Base-by-base conservation (phyloP, 2,329 filamentous ascomycete genomes). In the Bipolaris victoriae region DNA sequence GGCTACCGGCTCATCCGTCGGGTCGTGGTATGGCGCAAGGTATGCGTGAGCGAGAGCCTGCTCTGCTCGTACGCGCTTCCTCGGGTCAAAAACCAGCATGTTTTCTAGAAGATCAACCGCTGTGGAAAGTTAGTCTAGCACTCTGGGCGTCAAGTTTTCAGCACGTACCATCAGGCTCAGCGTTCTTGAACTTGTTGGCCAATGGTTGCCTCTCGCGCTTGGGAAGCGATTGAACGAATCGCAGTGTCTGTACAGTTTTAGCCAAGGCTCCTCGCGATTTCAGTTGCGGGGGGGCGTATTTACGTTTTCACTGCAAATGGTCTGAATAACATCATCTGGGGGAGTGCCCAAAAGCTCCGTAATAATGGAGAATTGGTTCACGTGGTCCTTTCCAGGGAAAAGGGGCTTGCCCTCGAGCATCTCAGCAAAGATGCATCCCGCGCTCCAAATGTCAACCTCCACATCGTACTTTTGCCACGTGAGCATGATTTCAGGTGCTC, bases 401-500 rank as follows among this genome's bases (percentile, higher is more conserved):
- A 99, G 82, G 31, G 95, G 95, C 82, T 98, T 98, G 75, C 95
- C 95, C 81, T 97, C 94, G 58, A 99, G 85, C 95, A 99, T 99
- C 81, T 99, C 95, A 40, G 95, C 95, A 70, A 99, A 98, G 76
- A 99, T 99, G 80, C 95, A 99, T 60, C 95, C 95, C 16, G 94
- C 94, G 76, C 95, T 98, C 95, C 95, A 99, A 76, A 99, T 97
- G 77, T 99, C 95, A 57, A 99, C 95, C 81, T 98, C 95, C 46
- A 98, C 89, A 69, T 99, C 95, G 80, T 99, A 99, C 82, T 99
- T 99, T 83, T 99, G 95, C 95, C 95, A 99, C 64, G 95, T 98
- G 76, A 99, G 92, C 95, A 99, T 99, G 76, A 99, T 99, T 80
- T 99, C 95, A 16, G 95, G 95, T 7, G 95, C 95, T 73, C 95